Base-by-base conservation (phyloP, 768 basidiomycete genomes). In the Russula compacta region DNA sequence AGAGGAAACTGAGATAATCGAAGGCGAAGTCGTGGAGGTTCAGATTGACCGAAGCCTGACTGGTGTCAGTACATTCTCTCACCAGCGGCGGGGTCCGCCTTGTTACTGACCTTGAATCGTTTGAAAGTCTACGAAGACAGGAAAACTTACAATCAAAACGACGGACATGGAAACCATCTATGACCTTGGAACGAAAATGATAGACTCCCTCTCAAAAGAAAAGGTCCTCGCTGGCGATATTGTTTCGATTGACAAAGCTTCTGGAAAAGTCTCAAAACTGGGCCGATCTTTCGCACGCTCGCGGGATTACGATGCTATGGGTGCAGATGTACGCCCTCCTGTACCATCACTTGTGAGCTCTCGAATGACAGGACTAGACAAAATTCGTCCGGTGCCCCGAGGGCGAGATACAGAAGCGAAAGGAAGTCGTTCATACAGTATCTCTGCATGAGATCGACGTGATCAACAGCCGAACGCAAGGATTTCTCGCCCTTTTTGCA, bases 151-250 rank as follows among this genome's bases (percentile, higher is more conserved):
- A 0, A 89, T 99, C 69, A 98, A 98, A 75, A 95, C 93, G 14
- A 97, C 94, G 2, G 95, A 98, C 72, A 98, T 99, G 97, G 97
- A 98, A 77, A 98, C 97, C 5, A 88, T 99, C 36, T 99, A 99
- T 71, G 97, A 99, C 74, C 81, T 98, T 35, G 97, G 97, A 11
- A 92, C 87, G 53, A 99, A 98, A 81, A 98, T 99, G 97, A 98
- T 99, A 52, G 97, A 99, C 67, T 87, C 94, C 4, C 76, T 99
- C 33, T 89, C 92, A 42, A 97, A 98, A 75, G 97, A 98, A 76
- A 98, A 98, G 69, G 93, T 98, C 6, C 80, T 93, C 6, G 87
- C 87, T 0, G 97, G 97, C 29, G 97, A 99, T 68, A 88, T 99
- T 19, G 86, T 99, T 67, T 83, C 91, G 56, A 98, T 99, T 68